These are phyloP conservation scores for Cercospora sesami DNA, from an alignment of 2,329 filamentous ascomycete genomes.

Conservation along the genomic window DNA sequence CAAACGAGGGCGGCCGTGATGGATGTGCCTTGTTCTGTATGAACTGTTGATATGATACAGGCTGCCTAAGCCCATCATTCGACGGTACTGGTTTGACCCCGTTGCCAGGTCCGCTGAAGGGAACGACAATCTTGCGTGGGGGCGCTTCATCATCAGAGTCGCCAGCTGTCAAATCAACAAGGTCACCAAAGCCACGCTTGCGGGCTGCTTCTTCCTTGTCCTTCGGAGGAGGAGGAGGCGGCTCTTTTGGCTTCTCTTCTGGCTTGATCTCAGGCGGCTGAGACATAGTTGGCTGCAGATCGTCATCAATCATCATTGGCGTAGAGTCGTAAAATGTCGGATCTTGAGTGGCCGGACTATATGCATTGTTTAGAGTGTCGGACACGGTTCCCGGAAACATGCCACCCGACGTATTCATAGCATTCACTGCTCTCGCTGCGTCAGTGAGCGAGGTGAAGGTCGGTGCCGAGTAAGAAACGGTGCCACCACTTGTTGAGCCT, in stretches of 20 bases:
- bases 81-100: conserved; percentile 15
- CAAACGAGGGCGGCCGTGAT: conserved; percentile 2
- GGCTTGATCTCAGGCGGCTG: conserved; percentile 25
- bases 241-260: conserved; percentile 29
- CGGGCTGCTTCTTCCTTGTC: conserved; percentile 58
- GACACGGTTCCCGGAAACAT: conserved; percentile 8
- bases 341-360: conserved; percentile 5
- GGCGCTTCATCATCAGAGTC: conserved; percentile 51
- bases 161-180: conserved; percentile 53
- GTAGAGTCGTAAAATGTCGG: conserved; percentile 11
- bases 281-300: conserved; percentile 9
- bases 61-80: conserved; percentile 20
- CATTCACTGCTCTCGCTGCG: conserved; percentile 30
- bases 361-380: conserved; percentile 10
- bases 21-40: conserved; percentile 13
- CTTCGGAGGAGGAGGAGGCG: conserved; percentile 39
- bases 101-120: conserved; percentile 14
- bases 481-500: conserved; percentile 17
- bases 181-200: conserved; percentile 56
- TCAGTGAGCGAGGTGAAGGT: conserved; percentile 31
- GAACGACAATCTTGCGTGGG: conserved; percentile 40
- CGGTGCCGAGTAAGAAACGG: conserved; percentile 33
- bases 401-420: conserved; percentile 20
- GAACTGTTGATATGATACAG: conserved; percentile 24
- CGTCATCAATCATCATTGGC: conserved; percentile 14